A percentile compares a stretch with the other conserved stretches of the same genome.
Evolutionary conservation across 768 basidiomycete species (phyloP).

Genomic region (Dacryopinax primogenitus): DNA sequence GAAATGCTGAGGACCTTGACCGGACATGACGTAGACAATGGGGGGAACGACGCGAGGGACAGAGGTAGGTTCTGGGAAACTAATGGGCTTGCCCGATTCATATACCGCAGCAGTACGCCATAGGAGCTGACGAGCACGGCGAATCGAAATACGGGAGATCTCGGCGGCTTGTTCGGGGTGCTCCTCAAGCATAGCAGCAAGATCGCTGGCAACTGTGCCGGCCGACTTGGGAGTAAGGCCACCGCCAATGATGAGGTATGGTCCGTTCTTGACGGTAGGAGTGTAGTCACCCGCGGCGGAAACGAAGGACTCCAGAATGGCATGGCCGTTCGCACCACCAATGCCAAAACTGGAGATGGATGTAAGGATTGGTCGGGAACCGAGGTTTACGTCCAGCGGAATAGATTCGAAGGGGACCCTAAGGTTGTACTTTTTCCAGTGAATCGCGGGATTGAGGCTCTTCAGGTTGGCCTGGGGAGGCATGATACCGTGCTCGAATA

Average conservation of each 20-base stretch:
- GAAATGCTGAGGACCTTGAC: slow-evolving; percentile 33
- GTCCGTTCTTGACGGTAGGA: slow-evolving; percentile 11
- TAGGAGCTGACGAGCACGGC: slow-evolving; percentile 27
- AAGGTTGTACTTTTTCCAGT: slow-evolving; percentile 31
- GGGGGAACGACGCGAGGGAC: slow-evolving; percentile 22
- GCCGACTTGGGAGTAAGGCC: slow-evolving; percentile 31
- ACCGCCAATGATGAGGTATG: slow-evolving; percentile 27
- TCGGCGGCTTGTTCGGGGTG: neutral
- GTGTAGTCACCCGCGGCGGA: neutral
- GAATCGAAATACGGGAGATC: slow-evolving; percentile 17
- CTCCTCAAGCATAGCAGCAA: neutral
- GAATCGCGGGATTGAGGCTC: slow-evolving; percentile 29
- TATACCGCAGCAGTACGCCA: slow-evolving; percentile 26
- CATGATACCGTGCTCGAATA: slow-evolving; percentile 28
- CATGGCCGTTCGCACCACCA: slow-evolving; percentile 35
- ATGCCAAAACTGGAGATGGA: slow-evolving; percentile 36
- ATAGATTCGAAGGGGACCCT: slow-evolving; percentile 27
- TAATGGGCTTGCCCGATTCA: slow-evolving; percentile 13
- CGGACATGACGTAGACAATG: slow-evolving; percentile 32
- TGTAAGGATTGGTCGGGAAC: slow-evolving; percentile 26
- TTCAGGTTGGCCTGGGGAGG: slow-evolving; percentile 34
- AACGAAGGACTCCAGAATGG: slow-evolving; percentile 30
- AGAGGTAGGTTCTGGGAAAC: slow-evolving; percentile 26
- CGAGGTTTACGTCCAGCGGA: slow-evolving; percentile 20
- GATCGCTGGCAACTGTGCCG: neutral